Conservation (phyloP, 225 moss, liverwort and hornwort genomes). For the Physcomitrellopsis africana region DNA sequence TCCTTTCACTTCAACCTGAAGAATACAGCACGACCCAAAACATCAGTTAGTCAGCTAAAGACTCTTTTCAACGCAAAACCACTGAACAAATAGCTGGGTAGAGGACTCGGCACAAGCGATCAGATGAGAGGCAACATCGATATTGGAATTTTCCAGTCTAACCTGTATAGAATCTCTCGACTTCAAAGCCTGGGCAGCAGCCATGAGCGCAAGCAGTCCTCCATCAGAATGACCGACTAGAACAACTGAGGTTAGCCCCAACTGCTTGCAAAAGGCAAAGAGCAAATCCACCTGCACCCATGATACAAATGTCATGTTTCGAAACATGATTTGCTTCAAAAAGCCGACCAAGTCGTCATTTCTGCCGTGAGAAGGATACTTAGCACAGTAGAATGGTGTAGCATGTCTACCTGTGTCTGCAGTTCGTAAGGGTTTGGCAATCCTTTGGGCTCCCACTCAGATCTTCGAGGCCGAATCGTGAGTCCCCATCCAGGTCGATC, state of each 20-base stretch:
- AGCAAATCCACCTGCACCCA: constrained; percentile 56
- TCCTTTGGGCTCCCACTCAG: constrained; percentile 59
- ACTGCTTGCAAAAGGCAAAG: constrained; percentile 52
- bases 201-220: constrained; percentile 63
- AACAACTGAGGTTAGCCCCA: constrained; percentile 59
- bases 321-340: background rate
- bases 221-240: constrained; percentile 69
- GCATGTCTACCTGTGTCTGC: constrained; percentile 47
- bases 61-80: no score
- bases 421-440: constrained; percentile 59
- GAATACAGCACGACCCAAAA: background rate
- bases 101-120: no score
- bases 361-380: no score
- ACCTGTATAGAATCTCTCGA: constrained; percentile 55
- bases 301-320: background rate
- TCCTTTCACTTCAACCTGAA: constrained; percentile 50
- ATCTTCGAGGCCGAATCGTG: constrained; percentile 47
- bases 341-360: background rate
- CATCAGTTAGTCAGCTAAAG: no score
- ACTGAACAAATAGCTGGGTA: no score
- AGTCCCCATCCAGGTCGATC: constrained; percentile 69
- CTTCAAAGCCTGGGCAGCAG: constrained; percentile 56
- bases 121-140: no score
- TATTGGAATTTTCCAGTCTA: background rate
- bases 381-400: background rate